These are phyloP conservation scores for Meyerozyma guilliermondii DNA, from an alignment of 1,139 yeast genomes.

Conservation along the genomic window DNA sequence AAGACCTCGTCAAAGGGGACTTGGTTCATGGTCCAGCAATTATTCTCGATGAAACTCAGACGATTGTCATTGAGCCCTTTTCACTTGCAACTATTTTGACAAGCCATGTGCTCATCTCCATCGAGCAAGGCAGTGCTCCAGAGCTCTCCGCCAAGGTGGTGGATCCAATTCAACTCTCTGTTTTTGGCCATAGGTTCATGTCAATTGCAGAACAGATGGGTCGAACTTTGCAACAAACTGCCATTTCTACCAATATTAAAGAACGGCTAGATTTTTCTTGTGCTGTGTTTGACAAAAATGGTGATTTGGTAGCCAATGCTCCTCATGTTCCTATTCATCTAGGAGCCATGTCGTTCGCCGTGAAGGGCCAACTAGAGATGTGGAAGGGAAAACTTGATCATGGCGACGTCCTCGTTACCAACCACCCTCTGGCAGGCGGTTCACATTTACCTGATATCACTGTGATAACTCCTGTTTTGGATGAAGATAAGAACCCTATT, in stretches of 20 bases:
- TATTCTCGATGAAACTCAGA: slow-evolving; percentile 81
- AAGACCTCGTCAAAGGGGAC: slow-evolving; percentile 48
- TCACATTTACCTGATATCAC: slow-evolving; percentile 83
- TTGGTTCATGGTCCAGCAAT: slow-evolving; percentile 72
- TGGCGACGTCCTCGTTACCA: slow-evolving; percentile 74
- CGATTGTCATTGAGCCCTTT: slow-evolving; percentile 72
- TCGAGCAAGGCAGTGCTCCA: slow-evolving; percentile 23
- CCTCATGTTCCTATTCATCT: slow-evolving; percentile 86
- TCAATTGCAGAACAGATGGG: slow-evolving; percentile 92
- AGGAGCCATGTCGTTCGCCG: slow-evolving; percentile 87
- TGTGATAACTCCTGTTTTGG: slow-evolving; percentile 60
- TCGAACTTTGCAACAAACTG: slow-evolving; percentile 68
- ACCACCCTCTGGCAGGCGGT: slow-evolving; percentile 79
- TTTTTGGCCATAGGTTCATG: slow-evolving; percentile 82
- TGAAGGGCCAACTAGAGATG: slow-evolving; percentile 55
- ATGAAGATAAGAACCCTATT: slow-evolving; percentile 22
- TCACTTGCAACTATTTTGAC: slow-evolving; percentile 60
- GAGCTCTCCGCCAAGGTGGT: slow-evolving; percentile 27
- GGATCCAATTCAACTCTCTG: slow-evolving; percentile 71
- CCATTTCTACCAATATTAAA: slow-evolving; percentile 82
- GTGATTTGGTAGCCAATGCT: slow-evolving; percentile 79
- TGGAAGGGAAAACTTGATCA: slow-evolving; percentile 59
- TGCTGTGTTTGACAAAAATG: slow-evolving; percentile 71
- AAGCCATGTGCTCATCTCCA: slow-evolving; percentile 48
- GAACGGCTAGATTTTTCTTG: slow-evolving; percentile 82